phyloP scores from a whole-genome alignment of 805 yeast species.

The Debaryomyces maramus region DNA sequence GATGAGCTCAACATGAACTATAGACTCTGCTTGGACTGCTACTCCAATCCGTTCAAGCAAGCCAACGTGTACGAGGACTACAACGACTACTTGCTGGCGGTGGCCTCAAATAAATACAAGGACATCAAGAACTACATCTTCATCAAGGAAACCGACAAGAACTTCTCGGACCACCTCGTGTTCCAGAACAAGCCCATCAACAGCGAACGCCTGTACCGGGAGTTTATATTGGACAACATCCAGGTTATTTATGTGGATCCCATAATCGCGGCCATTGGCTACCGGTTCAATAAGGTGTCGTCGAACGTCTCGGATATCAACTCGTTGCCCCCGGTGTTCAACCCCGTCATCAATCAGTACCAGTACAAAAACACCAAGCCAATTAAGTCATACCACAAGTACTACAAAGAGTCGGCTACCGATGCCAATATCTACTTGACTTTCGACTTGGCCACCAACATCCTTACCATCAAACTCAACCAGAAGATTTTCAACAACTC shows the following conservation, averaged over 20 bases:
- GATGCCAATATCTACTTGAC: conserved; percentile 17
- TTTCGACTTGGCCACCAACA: conserved; percentile 14
- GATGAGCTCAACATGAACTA: conserved; percentile 26
- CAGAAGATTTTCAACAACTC: conserved; percentile 15
- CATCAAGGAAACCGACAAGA: conserved; percentile 21
- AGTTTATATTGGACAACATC: conserved; percentile 33
- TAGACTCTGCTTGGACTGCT: conserved; percentile 29
- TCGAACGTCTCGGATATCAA: conserved; percentile 31
- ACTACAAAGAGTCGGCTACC: conserved; percentile 13
- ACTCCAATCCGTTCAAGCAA: conserved; percentile 28
- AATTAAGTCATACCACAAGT: conserved; percentile 24
- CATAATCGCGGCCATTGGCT: conserved; percentile 34
- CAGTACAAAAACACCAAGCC: conserved; percentile 20
- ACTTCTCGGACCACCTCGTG: conserved; percentile 21
- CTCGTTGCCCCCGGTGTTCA: conserved; percentile 10
- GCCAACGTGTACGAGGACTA: conserved; percentile 27
- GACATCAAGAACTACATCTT: conserved; percentile 18
- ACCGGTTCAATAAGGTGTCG: conserved; percentile 28
- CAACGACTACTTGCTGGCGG: conserved; percentile 25
- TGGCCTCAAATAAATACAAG: conserved; percentile 14
- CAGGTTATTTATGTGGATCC: conserved; percentile 40
- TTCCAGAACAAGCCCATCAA: conserved; percentile 19
- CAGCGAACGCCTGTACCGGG: conserved; percentile 37
- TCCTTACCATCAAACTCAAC: conserved; percentile 24
- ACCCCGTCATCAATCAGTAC: conserved; percentile 8